A percentile compares a stretch with the other conserved stretches of the same genome.
Conservation (phyloP, 495 filamentous ascomycete genomes). For the Aspergillus bertholletiae region DNA sequence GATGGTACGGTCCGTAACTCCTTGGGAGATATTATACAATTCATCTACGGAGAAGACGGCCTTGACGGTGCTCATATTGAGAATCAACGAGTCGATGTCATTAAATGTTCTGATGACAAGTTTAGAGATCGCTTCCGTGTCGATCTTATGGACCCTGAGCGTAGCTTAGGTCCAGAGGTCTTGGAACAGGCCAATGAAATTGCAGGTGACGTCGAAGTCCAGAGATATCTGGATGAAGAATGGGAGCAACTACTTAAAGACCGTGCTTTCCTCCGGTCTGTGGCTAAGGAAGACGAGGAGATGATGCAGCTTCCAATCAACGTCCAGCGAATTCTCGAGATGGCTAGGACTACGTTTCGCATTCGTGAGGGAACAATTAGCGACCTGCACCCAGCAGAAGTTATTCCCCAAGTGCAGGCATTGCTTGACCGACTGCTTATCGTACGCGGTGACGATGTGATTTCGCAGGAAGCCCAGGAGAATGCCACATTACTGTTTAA, state of each 20-base stretch:
- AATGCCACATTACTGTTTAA: constrained; percentile 90
- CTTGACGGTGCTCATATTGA: constrained; percentile 89
- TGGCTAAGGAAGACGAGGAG: constrained; percentile 67
- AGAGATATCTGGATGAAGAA: constrained; percentile 82
- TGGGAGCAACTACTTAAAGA: constrained; percentile 74
- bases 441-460: constrained; percentile 75
- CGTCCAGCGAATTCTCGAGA: constrained; percentile 83
- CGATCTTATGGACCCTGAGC: constrained; percentile 89
- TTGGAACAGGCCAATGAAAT: constrained; percentile 88
- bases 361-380: constrained; percentile 80
- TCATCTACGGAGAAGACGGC: constrained; percentile 96
- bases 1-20: constrained; percentile 98
- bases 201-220: constrained; percentile 77
- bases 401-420: constrained; percentile 74
- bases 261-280: constrained; percentile 69
- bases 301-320: constrained; percentile 90
- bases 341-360: constrained; percentile 82
- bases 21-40: constrained; percentile 93
- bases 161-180: constrained; percentile 57
- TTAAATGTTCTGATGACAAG: constrained; percentile 65
- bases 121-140: constrained; percentile 80
- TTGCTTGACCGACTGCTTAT: constrained; percentile 74
- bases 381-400: constrained; percentile 85
- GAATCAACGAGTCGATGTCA: constrained; percentile 82
- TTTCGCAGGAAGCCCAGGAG: constrained; percentile 82